These are phyloP conservation scores for Lagenaria siceraria DNA, from an alignment of 306 rosid genomes.

Conservation along the genomic window DNA sequence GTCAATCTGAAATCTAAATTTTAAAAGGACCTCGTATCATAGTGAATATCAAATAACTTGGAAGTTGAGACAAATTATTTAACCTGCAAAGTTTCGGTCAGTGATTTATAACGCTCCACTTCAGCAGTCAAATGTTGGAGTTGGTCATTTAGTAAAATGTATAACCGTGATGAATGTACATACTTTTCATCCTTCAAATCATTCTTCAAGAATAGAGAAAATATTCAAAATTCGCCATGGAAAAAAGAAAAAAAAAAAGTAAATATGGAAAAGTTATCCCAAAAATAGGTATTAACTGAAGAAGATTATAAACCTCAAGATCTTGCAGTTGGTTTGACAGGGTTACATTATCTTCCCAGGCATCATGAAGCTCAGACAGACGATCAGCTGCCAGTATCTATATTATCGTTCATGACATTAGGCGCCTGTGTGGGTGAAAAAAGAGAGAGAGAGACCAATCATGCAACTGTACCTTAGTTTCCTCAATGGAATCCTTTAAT, in stretches of 20 bases:
- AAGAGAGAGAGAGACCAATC: neutral
- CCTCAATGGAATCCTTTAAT: conserved; percentile 82
- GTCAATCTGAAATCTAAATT: conserved; percentile 49
- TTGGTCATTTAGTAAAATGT: conserved; percentile 69
- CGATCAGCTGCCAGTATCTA: conserved; percentile 72
- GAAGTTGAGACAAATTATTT: conserved; percentile 11
- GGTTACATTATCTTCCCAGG: conserved; percentile 45
- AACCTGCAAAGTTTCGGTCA: conserved; percentile 76
- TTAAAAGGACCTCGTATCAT: conserved; percentile 3
- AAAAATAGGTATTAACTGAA: neutral
- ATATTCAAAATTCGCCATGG: neutral
- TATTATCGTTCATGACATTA: conserved; percentile 8
- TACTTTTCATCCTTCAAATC: conserved; percentile 78
- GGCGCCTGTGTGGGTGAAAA: conserved; percentile 1
- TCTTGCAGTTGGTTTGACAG: conserved; percentile 69
- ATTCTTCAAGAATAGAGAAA: conserved; percentile 32
- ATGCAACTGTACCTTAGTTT: conserved; percentile 51
- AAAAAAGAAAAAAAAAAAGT: neutral
- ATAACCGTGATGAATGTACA: conserved; percentile 51
- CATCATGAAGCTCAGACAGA: conserved; percentile 71
- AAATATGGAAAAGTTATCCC: neutral
- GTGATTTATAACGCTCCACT: conserved; percentile 44
- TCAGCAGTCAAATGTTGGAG: conserved; percentile 85
- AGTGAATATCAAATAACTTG: conserved; percentile 8
- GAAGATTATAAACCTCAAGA: conserved; percentile 52